Evolutionary conservation across 805 yeast genomes (phyloP), one percentile per base, ranked within the genome.

Genomic region (Candida silvatica): DNA sequence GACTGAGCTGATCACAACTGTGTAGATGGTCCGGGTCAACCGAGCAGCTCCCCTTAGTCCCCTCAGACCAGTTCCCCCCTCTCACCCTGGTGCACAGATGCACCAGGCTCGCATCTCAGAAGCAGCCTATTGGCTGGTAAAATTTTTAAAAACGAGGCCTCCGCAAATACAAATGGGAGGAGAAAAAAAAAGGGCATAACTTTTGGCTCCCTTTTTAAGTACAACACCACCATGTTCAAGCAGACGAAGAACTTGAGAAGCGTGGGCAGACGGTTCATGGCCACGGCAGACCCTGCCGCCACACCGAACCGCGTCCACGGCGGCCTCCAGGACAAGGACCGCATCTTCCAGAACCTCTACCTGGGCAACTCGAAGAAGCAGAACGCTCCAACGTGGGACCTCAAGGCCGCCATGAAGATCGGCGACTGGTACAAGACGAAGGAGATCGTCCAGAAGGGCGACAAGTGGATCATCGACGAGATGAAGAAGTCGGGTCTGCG

Each of bases 381-480:
- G 56, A 92, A 92, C 34, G 71, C 69, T 43, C 46, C 38, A 33
- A 38, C 58, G 14, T 54, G 51, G 45, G 90, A 83, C 56, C 63
- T 85, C 48, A 78, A 80, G 58, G 64, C 79, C 12, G 80, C 92
- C 29, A 67, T 69, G 68, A 72, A 71, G 49, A 80, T 81, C 76
- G 95, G 95, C 34, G 95, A 85, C 59, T 84, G 95, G 95, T 66
- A 84, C 65, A 85, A 84, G 64, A 85, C 95, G 46, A 85, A 84
- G 61, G 95, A 84, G 61, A 77, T 84, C 48, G 58, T 84, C 27
- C 61, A 77, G 41, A 84, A 84, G 59, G 95, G 95, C 30, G 90
- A 85, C 59, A 72, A 74, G 41, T 84, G 95, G 95, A 84, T 84
- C 59, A 84, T 85, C 51, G 86, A 80, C 53, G 90, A 84, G 63